phyloP scores from a whole-genome alignment of 768 basidiomycete genomes.

The Suillus plorans region DNA sequence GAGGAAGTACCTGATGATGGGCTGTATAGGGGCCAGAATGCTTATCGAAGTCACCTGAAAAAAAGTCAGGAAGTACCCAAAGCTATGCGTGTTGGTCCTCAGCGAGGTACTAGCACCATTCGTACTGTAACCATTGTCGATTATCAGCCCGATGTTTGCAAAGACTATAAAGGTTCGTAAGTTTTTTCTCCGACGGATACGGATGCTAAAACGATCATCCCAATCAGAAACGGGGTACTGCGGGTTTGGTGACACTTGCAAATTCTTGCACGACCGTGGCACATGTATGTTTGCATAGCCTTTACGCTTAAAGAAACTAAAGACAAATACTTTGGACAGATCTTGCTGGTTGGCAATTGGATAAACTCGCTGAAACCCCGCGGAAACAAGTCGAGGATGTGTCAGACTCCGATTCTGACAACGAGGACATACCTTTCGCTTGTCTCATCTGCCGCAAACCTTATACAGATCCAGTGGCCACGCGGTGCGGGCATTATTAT shows the following conservation, averaged over 20 bases:
- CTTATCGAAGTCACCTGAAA: constrained; percentile 78
- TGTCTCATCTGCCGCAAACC: constrained; percentile 95
- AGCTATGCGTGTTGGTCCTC: constrained; percentile 83
- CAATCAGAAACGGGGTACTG: constrained; percentile 92
- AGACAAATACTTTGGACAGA: constrained; percentile 44
- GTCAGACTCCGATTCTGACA: constrained; percentile 68
- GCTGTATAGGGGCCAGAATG: constrained; percentile 80
- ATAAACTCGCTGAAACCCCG: constrained; percentile 84
- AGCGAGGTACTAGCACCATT: constrained; percentile 75
- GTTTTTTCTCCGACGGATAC: constrained; percentile 7
- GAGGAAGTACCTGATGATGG: constrained; percentile 76
- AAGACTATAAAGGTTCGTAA: constrained; percentile 94
- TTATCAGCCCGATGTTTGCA: constrained; percentile 99
- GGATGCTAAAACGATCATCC: constrained; percentile 8
- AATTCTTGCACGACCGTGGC: constrained; percentile 97
- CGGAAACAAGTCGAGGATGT: constrained; percentile 59
- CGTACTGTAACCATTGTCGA: constrained; percentile 93
- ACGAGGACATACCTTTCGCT: constrained; percentile 96
- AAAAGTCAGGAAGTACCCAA: constrained; percentile 85
- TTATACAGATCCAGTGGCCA: constrained; percentile 94
- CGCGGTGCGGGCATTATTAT: constrained; percentile 96
- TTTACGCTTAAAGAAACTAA: constrained; percentile 12
- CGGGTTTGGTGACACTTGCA: constrained; percentile 98
- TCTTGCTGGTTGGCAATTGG: constrained; percentile 98
- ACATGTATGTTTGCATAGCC: constrained; percentile 61